These are phyloP conservation scores for Strobilomyces dryophilus DNA, from an alignment of 768 basidiomycete genomes.

Conservation along the genomic window DNA sequence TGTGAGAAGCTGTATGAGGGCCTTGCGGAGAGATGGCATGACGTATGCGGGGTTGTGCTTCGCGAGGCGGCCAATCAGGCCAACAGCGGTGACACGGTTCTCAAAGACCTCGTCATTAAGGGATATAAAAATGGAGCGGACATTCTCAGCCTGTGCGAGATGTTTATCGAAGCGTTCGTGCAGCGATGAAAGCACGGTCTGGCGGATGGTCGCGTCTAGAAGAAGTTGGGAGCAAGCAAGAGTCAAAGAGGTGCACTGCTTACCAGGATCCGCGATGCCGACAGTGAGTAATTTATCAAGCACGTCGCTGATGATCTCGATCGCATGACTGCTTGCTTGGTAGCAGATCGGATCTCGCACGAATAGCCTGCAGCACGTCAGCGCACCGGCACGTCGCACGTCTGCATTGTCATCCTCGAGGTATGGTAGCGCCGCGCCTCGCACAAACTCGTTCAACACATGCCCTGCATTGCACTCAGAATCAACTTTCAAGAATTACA, in stretches of 20 bases:
- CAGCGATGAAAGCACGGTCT: constrained; percentile 79
- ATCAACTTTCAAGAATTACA: constrained; percentile 2
- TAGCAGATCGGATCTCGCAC: constrained; percentile 94
- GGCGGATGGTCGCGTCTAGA: constrained; percentile 70
- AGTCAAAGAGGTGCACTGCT: background rate
- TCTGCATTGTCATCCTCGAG: constrained; percentile 89
- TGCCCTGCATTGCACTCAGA: constrained; percentile 54
- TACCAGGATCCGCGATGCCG: constrained; percentile 94
- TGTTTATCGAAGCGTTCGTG: constrained; percentile 96
- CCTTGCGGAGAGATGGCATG: constrained; percentile 94
- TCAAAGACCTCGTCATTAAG: constrained; percentile 96
- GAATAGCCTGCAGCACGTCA: constrained; percentile 89
- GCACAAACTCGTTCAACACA: constrained; percentile 92
- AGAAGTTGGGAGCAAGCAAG: constrained; percentile 4
- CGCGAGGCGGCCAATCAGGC: constrained; percentile 88
- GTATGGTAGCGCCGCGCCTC: constrained; percentile 86
- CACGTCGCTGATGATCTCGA: constrained; percentile 97
- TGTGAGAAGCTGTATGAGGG: constrained; percentile 91
- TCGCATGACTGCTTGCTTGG: constrained; percentile 93
- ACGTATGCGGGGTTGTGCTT: constrained; percentile 98
- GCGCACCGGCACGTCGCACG: constrained; percentile 83
- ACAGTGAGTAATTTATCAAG: constrained; percentile 93
- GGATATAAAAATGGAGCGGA: constrained; percentile 95
- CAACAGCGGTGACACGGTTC: constrained; percentile 87
- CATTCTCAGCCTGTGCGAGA: constrained; percentile 95